Evolutionary conservation across 176 grass and related monocot species (phyloP).

Genomic region (Puccinellia tenuiflora): DNA sequence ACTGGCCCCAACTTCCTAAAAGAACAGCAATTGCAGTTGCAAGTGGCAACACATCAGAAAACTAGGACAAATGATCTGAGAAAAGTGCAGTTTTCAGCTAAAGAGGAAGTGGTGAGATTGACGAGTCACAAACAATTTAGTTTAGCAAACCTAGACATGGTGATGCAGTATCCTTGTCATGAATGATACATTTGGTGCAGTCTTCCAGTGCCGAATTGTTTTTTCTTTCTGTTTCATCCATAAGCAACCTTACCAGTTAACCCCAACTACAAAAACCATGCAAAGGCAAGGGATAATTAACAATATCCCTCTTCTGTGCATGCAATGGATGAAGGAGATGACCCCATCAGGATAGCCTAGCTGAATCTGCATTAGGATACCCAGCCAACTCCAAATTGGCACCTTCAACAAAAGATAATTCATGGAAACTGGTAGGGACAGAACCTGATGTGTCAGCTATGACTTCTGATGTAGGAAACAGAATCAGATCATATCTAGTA

Average conservation of each 20-base stretch:
- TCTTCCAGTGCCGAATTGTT: slow-evolving; percentile 28
- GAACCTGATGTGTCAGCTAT: slow-evolving; percentile 46
- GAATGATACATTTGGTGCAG: slow-evolving; percentile 42
- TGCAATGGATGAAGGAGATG: slow-evolving; percentile 43
- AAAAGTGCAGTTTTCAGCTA: slow-evolving; percentile 4
- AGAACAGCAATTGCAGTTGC: not conserved
- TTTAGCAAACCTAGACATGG: slow-evolving; percentile 52
- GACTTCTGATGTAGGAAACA: slow-evolving; percentile 40
- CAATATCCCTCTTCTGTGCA: slow-evolving; percentile 60
- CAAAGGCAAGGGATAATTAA: slow-evolving; percentile 43
- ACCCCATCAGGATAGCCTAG: slow-evolving; percentile 50
- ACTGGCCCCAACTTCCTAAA: not conserved
- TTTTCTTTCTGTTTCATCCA: slow-evolving; percentile 43
- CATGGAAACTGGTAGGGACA: slow-evolving; percentile 46
- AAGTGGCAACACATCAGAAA: slow-evolving; percentile 7
- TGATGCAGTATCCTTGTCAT: slow-evolving; percentile 45
- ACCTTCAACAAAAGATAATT: slow-evolving; percentile 61
- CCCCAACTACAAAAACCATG: slow-evolving; percentile 67
- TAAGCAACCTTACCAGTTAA: slow-evolving; percentile 78
- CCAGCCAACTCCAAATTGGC: slow-evolving; percentile 78
- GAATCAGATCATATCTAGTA: slow-evolving; percentile 45
- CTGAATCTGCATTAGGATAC: slow-evolving; percentile 74
- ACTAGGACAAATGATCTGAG: not conserved
- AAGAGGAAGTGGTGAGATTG: slow-evolving; percentile 10
- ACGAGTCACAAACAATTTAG: slow-evolving; percentile 42